Percentiles rank a stretch among this genome's conserved stretches.
Evolutionary conservation across 345 rosid species (phyloP).

Genomic region (Iberis pinnata): DNA sequence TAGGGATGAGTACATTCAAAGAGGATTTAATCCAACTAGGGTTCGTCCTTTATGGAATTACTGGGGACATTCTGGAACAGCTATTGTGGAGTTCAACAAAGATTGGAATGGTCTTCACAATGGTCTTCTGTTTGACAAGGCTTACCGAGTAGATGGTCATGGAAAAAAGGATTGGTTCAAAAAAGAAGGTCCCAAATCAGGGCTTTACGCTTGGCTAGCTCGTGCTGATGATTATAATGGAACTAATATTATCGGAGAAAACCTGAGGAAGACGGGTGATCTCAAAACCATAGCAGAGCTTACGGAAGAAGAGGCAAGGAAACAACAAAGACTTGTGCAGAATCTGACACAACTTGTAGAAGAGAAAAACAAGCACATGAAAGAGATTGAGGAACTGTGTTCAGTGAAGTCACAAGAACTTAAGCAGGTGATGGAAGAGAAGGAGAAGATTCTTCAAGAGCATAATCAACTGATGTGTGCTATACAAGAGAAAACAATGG

Average conservation of each 20-base stretch:
- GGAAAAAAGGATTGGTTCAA: constrained; percentile 66
- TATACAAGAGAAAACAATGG: constrained; percentile 52
- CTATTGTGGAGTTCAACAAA: constrained; percentile 72
- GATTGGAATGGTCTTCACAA: constrained; percentile 87
- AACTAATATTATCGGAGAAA: constrained; percentile 56
- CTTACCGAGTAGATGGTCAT: constrained; percentile 70
- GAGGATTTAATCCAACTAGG: constrained; percentile 85
- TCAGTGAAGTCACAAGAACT: constrained; percentile 46
- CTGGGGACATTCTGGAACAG: constrained; percentile 77
- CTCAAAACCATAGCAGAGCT: constrained; percentile 71
- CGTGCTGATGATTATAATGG: constrained; percentile 75
- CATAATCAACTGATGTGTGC: constrained; percentile 65
- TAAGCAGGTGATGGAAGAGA: constrained; percentile 50
- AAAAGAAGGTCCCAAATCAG: constrained; percentile 36
- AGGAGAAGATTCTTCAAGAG: constrained; percentile 62
- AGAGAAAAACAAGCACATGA: constrained; percentile 47
- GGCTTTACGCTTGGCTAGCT: constrained; percentile 89
- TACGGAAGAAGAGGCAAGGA: constrained; percentile 73
- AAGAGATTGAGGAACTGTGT: constrained; percentile 47
- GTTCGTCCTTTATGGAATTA: constrained; percentile 79
- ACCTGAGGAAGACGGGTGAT: constrained; percentile 62
- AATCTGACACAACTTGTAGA: constrained; percentile 57
- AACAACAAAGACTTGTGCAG: constrained; percentile 62
- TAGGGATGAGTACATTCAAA: constrained; percentile 65
- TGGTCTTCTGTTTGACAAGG: constrained; percentile 78